A percentile compares a stretch with the other conserved stretches of the same genome.
Conservation (phyloP, 2,329 filamentous ascomycete species). For the Beauveria varroae region DNA sequence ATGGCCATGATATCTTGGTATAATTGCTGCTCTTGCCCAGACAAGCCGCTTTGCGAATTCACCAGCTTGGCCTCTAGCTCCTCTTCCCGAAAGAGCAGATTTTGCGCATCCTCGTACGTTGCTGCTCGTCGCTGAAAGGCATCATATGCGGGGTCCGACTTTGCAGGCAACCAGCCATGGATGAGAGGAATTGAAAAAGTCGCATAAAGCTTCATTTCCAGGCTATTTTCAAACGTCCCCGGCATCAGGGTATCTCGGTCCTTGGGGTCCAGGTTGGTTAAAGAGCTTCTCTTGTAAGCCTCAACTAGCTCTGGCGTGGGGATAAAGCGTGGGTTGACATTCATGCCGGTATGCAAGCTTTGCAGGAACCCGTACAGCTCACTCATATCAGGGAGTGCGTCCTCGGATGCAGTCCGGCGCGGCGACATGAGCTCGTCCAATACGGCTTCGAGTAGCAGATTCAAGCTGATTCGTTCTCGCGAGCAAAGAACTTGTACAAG, state of each 20-base stretch:
- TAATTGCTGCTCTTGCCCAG: slow-evolving; percentile 64
- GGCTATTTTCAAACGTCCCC: slow-evolving; percentile 79
- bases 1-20: slow-evolving; percentile 81
- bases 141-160: slow-evolving; percentile 55
- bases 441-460: slow-evolving; percentile 77
- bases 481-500: slow-evolving; percentile 70
- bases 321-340: slow-evolving; percentile 87
- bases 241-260: slow-evolving; percentile 43
- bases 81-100: slow-evolving; percentile 80
- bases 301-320: slow-evolving; percentile 42
- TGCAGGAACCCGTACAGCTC: slow-evolving; percentile 85
- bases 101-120: slow-evolving; percentile 88
- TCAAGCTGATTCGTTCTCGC: slow-evolving; percentile 81
- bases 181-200: slow-evolving; percentile 84
- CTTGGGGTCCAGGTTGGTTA: slow-evolving; percentile 44
- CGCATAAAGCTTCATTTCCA: slow-evolving; percentile 84
- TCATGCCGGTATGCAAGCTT: slow-evolving; percentile 91
- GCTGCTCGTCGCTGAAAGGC: slow-evolving; percentile 68
- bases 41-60: slow-evolving; percentile 42
- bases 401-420: slow-evolving; percentile 53
- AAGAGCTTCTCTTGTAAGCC: slow-evolving; percentile 43
- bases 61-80: slow-evolving; percentile 74
- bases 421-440: slow-evolving; percentile 89
- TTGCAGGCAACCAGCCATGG: slow-evolving; percentile 84
- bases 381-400: slow-evolving; percentile 71